Base-by-base conservation (phyloP, 2,329 filamentous ascomycete species). In the Cladorrhinum sp. region DNA sequence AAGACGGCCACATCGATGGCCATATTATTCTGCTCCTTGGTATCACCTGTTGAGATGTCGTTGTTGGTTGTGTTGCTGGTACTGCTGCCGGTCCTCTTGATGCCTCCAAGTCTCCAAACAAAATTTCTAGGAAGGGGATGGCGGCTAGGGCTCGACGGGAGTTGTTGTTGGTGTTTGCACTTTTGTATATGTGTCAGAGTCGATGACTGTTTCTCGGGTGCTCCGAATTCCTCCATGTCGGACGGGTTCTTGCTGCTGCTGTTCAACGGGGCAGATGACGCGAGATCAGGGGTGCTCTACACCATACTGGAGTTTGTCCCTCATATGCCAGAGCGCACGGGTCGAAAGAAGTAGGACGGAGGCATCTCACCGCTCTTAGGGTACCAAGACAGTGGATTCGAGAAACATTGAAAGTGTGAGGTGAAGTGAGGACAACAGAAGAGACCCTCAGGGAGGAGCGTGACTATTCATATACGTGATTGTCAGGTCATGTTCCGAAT, bases 331-430 rank as follows among this genome's bases (percentile, higher is more conserved):
- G 64, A 59, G 55, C 67, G 66, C 7, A 69, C 66, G 41, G 67
- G 67, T 65, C 67, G 64, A 55, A 69, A 69, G 62, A 68, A 69
- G 66, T 64, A 68, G 52, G 61, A 65, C 62, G 60, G 67, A 67
- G 48, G 64, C 67, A 69, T 68, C 65, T 69, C 66, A 69, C 67
- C 67, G 66, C 62, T 61, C 55, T 63, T 64, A 41, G 51, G 57
- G 57, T 32, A 50, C 36, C 25, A 56, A 52, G 22, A 49, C 29
- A 36, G 24, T 50, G 49, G 27, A 36, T 48, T 51, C 48, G 41
- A 25, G 41, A 57, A n/a, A n/a, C 24, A 51, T 25, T n/a, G 18
- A 49, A 58, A 55, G 51, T 24, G 24, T 36, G 53, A 45, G 51
- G 52, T 50, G 58, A 48, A 50, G 52, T 50, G 55, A 55, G 41